Conservation (phyloP, 2,329 filamentous ascomycete genomes). For the Fusarium robinianum region DNA sequence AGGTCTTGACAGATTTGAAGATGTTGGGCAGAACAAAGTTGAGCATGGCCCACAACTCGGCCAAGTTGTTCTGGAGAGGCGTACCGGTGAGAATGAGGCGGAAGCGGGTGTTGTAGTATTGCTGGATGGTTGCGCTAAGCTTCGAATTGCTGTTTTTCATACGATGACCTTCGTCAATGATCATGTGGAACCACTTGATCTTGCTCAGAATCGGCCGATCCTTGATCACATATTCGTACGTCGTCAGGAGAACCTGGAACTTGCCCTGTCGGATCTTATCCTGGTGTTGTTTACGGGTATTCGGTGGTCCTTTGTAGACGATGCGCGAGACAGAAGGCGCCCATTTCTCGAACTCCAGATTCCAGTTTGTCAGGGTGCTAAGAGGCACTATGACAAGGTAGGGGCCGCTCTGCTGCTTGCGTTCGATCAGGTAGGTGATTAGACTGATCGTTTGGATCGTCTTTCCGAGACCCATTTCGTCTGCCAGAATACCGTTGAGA, state of each 20-base stretch:
- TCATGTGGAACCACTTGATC: conserved; percentile 99
- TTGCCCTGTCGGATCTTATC: conserved; percentile 91
- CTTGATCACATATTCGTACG: conserved; percentile 99
- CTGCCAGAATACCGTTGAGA: conserved; percentile 95
- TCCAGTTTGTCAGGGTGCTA: conserved; percentile 98
- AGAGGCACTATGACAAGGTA: conserved; percentile 97
- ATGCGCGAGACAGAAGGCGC: conserved; percentile 84
- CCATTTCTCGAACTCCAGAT: conserved; percentile 98
- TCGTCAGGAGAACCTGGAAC: conserved; percentile 96
- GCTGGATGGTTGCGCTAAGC: conserved; percentile 89
- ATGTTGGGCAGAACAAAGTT: conserved; percentile 98
- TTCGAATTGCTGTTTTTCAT: conserved; percentile 99
- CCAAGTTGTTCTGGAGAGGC: conserved; percentile 93
- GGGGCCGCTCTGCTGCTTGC: conserved; percentile 87
- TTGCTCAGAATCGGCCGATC: conserved; percentile 93
- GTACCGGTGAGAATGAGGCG: conserved; percentile 97
- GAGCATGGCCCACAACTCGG: conserved; percentile 95
- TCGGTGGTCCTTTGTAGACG: conserved; percentile 96
- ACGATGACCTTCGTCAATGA: conserved; percentile 97
- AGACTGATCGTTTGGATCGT: conserved; percentile 99
- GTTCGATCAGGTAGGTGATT: conserved; percentile 95
- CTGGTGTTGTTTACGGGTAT: conserved; percentile 84
- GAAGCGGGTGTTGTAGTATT: conserved; percentile 94
- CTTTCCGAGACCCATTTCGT: conserved; percentile 99
- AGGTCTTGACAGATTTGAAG: conserved; percentile 98